Evolutionary conservation across 176 grass and related monocot species (phyloP), one percentile per base, ranked within the genome.

Genomic region (Areca catechu): DNA sequence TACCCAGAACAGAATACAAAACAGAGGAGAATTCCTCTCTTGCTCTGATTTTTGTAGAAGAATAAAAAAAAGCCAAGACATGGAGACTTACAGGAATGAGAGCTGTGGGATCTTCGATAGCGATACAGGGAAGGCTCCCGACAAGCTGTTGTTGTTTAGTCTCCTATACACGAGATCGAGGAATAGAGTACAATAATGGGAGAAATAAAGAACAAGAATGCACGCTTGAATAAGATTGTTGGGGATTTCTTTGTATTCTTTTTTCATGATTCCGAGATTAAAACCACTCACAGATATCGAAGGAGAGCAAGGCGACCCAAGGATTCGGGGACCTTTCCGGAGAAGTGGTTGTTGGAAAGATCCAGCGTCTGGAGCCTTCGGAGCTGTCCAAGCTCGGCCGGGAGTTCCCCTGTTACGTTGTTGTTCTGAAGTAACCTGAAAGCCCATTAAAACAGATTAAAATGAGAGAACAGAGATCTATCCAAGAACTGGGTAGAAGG

Each of bases 81-180:
- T 43, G 9, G 34, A 43, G 52, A 24, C 59, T 23, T 74, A 91
- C 92, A 97, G 65, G 75, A 97, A 91, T 3, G 86, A 74, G 53
- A 97, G 83, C 66, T 85, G 69, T 16, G 80, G 79, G 71, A 97
- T 77, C 61, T 75, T 91, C 43, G 83, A 85, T 28, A 97, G 73
- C 21, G 92, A 79, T 65, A 64, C 66, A 3, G 92, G 92, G 62
- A 97, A 82, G 30, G 74, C 5, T 7, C 86, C 92, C 53, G 83
- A 91, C 69, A 97, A 68, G 77, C 80, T 91, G 78, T 97, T 97
- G 74, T 97, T 97, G 86, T 97, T 97, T 12, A 97, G 77, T 57
- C 86, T 77, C 83, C 86, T 90, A 24, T 47, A 21, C 48, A 55
- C n/a, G 51, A 66, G 16, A 70, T 19, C 37, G 22, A 70, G 47